Evolutionary conservation across 345 rosid species (phyloP).

Genomic region (Arabis alpina): DNA sequence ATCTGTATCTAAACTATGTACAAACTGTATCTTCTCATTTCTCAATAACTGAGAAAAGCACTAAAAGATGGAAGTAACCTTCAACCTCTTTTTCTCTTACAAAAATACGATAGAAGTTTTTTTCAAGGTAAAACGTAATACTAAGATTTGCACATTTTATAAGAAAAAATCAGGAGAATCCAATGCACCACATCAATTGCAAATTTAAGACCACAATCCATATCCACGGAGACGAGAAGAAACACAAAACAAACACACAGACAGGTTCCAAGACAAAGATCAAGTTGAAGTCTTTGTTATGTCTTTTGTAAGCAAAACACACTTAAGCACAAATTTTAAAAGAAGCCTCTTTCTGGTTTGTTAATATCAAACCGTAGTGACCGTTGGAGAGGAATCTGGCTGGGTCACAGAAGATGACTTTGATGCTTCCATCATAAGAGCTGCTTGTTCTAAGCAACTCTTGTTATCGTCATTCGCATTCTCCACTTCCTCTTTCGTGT

Average conservation of each 20-base stretch:
- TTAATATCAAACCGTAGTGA: constrained; percentile 48
- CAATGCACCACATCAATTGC: too few relatives aligned
- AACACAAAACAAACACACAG: constrained; percentile 25
- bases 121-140: too few relatives aligned
- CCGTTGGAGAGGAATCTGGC: constrained; percentile 74
- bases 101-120: background rate
- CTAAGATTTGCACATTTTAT: too few relatives aligned
- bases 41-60: too few relatives aligned
- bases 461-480: constrained; percentile 86
- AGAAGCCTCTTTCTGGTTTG: constrained; percentile 7
- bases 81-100: background rate
- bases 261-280: constrained; percentile 22
- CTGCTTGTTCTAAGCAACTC: constrained; percentile 91
- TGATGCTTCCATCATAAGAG: constrained; percentile 67
- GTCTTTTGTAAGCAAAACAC: constrained; percentile 27
- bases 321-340: constrained; percentile 8
- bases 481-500: constrained; percentile 87
- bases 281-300: background rate
- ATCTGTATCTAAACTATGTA: too few relatives aligned
- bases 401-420: constrained; percentile 91
- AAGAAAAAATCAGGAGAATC: too few relatives aligned
- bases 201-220: background rate
- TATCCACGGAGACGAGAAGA: constrained; percentile 18
- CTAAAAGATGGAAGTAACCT: background rate
- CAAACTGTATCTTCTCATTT: too few relatives aligned